Evolutionary conservation across 2,329 filamentous ascomycete species (phyloP), one percentile per base, ranked within the genome.

Genomic region (Penicillium sp.): DNA sequence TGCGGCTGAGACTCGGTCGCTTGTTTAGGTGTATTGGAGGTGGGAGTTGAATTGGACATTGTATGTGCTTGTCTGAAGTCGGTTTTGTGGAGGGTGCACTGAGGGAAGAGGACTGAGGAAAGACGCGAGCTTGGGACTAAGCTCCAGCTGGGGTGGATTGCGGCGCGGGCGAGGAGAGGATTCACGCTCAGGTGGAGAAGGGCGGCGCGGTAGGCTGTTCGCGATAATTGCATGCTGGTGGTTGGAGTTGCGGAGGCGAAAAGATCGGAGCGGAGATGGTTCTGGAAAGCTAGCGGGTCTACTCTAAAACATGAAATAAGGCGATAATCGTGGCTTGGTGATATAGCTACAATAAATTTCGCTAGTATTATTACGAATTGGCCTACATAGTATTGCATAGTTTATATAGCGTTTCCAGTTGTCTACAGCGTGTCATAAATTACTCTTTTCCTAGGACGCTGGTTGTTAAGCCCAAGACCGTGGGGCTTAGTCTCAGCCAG

Each of bases 221-320:
- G 61, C 17, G 64, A 64, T 43, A 65, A 59, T 49, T 63, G 64
- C 67, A 70, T 69, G 42, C 37, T 52, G 40, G 24, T 27, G 51
- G 48, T 13, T 53, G 49, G 46, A 50, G 52, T 36, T 49, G 42
- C 44, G 49, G 39, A 41, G 56, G 20, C 53, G 57, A 44, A 54
- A 57, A 52, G n/a, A 39, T 27, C 15, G 49, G 46, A 34, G 60
- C 50, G 12, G 47, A 51, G 54, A 58, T 54, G 49, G 27, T 51
- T 59, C 53, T 54, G 50, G 56, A 58, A 58, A 15, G 32, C 27
- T 32, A 53, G 33, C 43, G 27, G 24, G 37, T 18, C 29, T 46
- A 36, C 40, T 29, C 20, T 34, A 34, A 5, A 34, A n/a, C 32
- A n/a, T n/a, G n/a, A n/a, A n/a, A n/a, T n/a, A n/a, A n/a, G n/a